Conservation (phyloP, 257 asterid species). For the Anisodus acutangulus region DNA sequence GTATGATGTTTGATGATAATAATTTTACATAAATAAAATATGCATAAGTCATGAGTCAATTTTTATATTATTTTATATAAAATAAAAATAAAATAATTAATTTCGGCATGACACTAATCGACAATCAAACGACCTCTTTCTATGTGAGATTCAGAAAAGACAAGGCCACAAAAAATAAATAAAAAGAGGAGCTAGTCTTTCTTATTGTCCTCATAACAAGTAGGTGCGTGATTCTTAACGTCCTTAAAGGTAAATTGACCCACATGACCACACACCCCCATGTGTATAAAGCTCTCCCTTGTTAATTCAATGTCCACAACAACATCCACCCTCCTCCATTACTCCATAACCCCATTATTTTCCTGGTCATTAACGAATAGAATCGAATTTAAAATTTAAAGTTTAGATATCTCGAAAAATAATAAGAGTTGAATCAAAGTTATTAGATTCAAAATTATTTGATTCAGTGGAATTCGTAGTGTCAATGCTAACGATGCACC, state of each 20-base stretch:
- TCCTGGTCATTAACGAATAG: background rate
- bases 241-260: background rate
- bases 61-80: too few relatives aligned
- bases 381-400: background rate
- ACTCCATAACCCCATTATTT: constrained; percentile 6
- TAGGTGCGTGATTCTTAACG: background rate
- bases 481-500: too few relatives aligned
- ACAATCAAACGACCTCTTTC: too few relatives aligned
- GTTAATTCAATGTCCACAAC: constrained; percentile 21
- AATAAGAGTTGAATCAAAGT: background rate
- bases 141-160: background rate
- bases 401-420: background rate
- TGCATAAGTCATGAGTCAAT: too few relatives aligned
- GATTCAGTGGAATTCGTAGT: too few relatives aligned
- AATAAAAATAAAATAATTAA: too few relatives aligned
- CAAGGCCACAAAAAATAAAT: background rate
- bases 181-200: background rate
- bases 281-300: background rate
- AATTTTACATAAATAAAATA: too few relatives aligned
- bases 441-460: too few relatives aligned
- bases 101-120: too few relatives aligned
- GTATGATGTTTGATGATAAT: too few relatives aligned
- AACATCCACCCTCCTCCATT: constrained; percentile 7
- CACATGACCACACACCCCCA: background rate
- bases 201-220: background rate